These are phyloP conservation scores for Xylaria sp. DNA, from an alignment of 2,329 filamentous ascomycete species.

Conservation along the genomic window DNA sequence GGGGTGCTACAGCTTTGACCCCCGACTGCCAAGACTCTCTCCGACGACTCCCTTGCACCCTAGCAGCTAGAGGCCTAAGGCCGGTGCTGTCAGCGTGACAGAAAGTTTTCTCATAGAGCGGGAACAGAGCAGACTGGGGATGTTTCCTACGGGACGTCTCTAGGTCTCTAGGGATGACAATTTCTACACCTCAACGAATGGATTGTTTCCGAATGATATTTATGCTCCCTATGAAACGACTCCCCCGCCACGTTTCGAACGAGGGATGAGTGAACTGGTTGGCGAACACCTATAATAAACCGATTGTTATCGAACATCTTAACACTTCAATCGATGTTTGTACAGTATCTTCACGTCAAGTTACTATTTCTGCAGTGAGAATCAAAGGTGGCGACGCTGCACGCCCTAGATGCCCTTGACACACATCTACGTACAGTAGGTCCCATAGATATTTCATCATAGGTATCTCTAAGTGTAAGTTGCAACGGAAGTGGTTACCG, in stretches of 20 bases:
- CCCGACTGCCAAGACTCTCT: constrained; percentile 35
- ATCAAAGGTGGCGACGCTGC: neutral
- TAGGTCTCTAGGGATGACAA: constrained; percentile 3
- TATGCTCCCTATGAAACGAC: constrained; percentile 9
- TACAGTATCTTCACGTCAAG: neutral
- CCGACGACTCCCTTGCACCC: constrained; percentile 25
- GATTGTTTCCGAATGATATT: neutral
- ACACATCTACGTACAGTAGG: neutral
- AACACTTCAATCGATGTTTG: neutral
- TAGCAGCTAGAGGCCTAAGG: constrained; percentile 23
- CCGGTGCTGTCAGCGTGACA: constrained; percentile 34
- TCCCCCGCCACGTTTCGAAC: neutral
- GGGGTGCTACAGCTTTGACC: constrained; percentile 38
- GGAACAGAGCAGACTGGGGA: constrained; percentile 12
- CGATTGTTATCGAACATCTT: neutral
- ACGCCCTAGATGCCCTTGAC: neutral
- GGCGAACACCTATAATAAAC: neutral
- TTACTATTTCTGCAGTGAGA: constrained; percentile 4
- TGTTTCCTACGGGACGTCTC: constrained; percentile 8
- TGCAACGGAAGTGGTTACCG: constrained; percentile 4
- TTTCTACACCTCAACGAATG: neutral
- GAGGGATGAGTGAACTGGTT: neutral
- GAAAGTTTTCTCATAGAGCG: constrained; percentile 24
- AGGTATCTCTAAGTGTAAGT: neutral
- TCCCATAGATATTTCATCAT: constrained; percentile 4